Evolutionary conservation across 1,139 yeast genomes (phyloP).

Genomic region (Suhomyces terraborum): DNA sequence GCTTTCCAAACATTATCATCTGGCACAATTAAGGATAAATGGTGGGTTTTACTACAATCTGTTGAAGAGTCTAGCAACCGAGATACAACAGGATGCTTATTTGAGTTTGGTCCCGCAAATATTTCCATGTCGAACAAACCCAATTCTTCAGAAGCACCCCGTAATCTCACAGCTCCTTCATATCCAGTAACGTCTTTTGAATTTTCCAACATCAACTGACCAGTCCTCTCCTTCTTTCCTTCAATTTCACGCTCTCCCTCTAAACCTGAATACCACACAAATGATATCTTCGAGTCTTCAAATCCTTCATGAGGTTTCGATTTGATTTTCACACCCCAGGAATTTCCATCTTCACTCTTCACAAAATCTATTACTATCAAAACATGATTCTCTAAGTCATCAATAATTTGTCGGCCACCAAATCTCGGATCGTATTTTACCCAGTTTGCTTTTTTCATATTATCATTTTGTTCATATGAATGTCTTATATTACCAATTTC

Average conservation of each 20-base stretch:
- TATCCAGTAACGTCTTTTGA: constrained; percentile 33
- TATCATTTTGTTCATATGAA: constrained; percentile 73
- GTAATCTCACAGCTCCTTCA: constrained; percentile 39
- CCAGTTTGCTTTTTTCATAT: constrained; percentile 83
- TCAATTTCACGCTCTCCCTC: constrained; percentile 53
- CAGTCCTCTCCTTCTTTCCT: constrained; percentile 25
- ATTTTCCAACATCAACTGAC: constrained; percentile 37
- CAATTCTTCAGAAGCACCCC: constrained; percentile 58
- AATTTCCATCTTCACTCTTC: constrained; percentile 68
- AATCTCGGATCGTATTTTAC: constrained; percentile 77
- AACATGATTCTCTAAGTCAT: constrained; percentile 65
- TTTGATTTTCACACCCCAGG: constrained; percentile 74
- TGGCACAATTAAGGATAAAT: constrained; percentile 70
- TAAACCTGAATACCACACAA: constrained; percentile 77
- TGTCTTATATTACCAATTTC: constrained; percentile 72
- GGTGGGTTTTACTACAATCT: constrained; percentile 62
- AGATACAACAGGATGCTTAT: constrained; percentile 41
- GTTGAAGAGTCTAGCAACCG: constrained; percentile 36
- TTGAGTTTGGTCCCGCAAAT: constrained; percentile 48
- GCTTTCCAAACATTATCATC: constrained; percentile 79
- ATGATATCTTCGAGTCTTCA: constrained; percentile 55
- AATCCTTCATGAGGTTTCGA: constrained; percentile 60
- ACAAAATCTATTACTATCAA: constrained; percentile 72
- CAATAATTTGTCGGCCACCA: constrained; percentile 82
- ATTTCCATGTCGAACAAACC: constrained; percentile 56